A percentile compares a stretch with the other conserved stretches of the same genome.
Evolutionary conservation across 1,139 yeast genomes (phyloP).

Genomic region (Scheffersomyces illinoinensis): DNA sequence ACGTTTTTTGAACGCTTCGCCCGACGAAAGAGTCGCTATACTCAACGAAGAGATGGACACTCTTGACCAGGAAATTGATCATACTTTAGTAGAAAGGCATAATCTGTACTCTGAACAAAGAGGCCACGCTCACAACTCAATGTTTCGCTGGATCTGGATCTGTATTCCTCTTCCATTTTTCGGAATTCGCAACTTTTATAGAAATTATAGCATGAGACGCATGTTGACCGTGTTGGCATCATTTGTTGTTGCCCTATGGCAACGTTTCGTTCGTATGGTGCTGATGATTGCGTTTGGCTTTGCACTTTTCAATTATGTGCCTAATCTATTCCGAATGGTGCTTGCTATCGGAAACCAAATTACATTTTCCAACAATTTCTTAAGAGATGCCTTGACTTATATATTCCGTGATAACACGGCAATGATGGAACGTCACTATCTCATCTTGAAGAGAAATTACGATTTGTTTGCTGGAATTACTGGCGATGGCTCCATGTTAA

Average conservation of each 20-base stretch:
- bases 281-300: neutral
- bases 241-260: neutral
- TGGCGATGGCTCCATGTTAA: neutral
- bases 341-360: neutral
- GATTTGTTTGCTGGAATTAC: neutral
- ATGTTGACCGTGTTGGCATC: neutral
- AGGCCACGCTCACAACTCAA: neutral
- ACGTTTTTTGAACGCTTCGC: neutral
- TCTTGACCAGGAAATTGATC: neutral
- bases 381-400: neutral
- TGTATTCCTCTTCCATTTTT: neutral
- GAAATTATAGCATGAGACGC: neutral
- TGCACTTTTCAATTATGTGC: neutral
- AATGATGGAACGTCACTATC: neutral
- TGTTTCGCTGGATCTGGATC: neutral
- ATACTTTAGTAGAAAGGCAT: neutral
- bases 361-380: neutral
- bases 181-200: neutral
- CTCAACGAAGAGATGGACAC: neutral
- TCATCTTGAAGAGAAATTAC: neutral
- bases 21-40: neutral
- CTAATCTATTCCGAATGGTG: neutral
- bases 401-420: neutral
- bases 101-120: neutral
- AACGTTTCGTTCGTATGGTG: neutral